Percentiles rank a stretch among this genome's conserved stretches.
Conservation (phyloP, 2,329 filamentous ascomycete genomes). For the Claviceps sp. region DNA sequence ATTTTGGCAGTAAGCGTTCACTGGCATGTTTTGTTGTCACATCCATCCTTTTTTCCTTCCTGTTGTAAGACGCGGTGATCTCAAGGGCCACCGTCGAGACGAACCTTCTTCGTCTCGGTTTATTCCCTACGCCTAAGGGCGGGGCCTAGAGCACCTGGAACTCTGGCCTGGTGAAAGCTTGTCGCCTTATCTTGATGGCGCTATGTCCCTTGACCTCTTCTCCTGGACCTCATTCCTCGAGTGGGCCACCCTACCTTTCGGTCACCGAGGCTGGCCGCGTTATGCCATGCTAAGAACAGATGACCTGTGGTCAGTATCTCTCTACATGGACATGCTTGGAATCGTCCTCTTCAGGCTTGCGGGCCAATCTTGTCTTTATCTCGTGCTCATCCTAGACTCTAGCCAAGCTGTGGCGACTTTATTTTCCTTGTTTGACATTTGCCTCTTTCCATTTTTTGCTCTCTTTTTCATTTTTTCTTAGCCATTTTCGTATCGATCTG, state of each 20-base stretch:
- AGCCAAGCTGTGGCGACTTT: conserved; percentile 17
- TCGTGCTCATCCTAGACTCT: conserved; percentile 22
- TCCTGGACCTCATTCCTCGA: not conserved
- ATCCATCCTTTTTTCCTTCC: not conserved
- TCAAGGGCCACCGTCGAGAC: not conserved
- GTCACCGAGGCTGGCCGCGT: not conserved
- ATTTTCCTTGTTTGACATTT: conserved; percentile 8
- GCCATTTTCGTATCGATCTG: not conserved
- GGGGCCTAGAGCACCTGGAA: not conserved
- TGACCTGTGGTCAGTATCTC: conserved; percentile 16
- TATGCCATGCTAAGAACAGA: conserved; percentile 8
- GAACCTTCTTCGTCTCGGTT: not conserved
- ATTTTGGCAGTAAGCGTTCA: not conserved
- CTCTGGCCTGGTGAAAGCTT: not conserved
- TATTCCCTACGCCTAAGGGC: not conserved
- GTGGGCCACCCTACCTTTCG: not conserved
- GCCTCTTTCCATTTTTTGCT: conserved; percentile 3
- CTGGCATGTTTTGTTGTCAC: not conserved
- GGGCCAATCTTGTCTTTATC: conserved; percentile 10
- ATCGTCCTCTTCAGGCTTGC: conserved; percentile 15
- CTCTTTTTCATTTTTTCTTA: conserved; percentile 11
- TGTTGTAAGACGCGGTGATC: not conserved
- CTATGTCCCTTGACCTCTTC: not conserved
- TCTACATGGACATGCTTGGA: conserved; percentile 19
- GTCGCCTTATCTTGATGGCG: not conserved